Evolutionary conservation across 108 stramenopile species (phyloP).

Genomic region (Skeletonema marinoi): DNA sequence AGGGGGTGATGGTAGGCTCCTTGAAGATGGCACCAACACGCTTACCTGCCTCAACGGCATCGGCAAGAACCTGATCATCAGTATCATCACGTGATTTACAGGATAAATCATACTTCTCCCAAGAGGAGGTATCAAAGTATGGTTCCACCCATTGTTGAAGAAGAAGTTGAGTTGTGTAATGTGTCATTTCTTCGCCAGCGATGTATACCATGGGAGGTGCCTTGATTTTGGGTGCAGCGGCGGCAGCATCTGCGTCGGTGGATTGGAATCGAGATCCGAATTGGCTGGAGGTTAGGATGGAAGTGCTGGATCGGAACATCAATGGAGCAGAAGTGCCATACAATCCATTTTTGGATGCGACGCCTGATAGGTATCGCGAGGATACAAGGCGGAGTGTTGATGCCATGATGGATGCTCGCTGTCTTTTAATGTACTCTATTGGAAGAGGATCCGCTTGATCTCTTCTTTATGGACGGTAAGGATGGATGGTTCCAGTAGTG

Average conservation of each 20-base stretch:
- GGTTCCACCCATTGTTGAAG: slow-evolving; percentile 93
- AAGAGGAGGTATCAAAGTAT: slow-evolving; percentile 84
- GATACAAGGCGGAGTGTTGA: slow-evolving; percentile 23
- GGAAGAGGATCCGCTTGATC: neutral
- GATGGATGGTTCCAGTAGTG: too few species aligned
- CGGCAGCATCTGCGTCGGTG: slow-evolving; percentile 1
- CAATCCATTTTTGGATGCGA: neutral
- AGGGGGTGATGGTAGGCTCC: slow-evolving; percentile 97
- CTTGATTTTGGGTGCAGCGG: slow-evolving; percentile 53
- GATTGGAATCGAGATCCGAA: neutral
- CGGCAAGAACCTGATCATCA: slow-evolving; percentile 88
- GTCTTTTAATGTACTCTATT: neutral
- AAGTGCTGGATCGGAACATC: neutral
- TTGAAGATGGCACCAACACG: slow-evolving; percentile 95
- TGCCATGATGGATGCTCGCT: slow-evolving; percentile 8
- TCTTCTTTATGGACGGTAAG: too few species aligned
- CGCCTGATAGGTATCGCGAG: slow-evolving; percentile 13
- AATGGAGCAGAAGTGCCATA: neutral
- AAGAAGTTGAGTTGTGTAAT: slow-evolving; percentile 90
- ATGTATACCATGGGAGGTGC: slow-evolving; percentile 97
- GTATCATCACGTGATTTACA: slow-evolving; percentile 92
- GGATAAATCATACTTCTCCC: slow-evolving; percentile 91
- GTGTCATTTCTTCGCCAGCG: slow-evolving; percentile 96
- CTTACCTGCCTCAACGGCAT: slow-evolving; percentile 91
- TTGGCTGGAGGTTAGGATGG: neutral